Evolutionary conservation across 2,329 filamentous ascomycete genomes (phyloP).

Genomic region (Stylonectria norvegica): DNA sequence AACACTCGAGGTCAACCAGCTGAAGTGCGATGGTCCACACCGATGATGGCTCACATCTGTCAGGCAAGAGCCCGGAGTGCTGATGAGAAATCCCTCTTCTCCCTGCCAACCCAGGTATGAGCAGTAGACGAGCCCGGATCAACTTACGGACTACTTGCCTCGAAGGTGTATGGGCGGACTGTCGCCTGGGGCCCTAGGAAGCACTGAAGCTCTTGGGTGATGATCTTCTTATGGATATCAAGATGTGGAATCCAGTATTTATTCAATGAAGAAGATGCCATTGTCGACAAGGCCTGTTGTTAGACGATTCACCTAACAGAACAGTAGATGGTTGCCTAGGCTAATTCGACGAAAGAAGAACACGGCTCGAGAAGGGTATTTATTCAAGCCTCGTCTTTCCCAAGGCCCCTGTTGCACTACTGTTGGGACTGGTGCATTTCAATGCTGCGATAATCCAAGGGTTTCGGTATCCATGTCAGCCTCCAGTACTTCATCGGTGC

Average conservation of each 20-base stretch:
- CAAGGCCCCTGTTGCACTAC: constrained; percentile 16
- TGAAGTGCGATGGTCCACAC: constrained; percentile 2
- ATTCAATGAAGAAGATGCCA: constrained; percentile 42
- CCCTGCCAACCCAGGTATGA: constrained; percentile 41
- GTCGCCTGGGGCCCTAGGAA: constrained; percentile 57
- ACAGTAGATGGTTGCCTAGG: constrained; percentile 12
- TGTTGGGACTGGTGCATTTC: constrained; percentile 20
- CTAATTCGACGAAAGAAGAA: constrained; percentile 9
- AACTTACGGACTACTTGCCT: constrained; percentile 40
- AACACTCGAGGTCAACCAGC: constrained; percentile 16
- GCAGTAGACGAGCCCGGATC: constrained; percentile 14
- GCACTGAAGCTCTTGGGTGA: constrained; percentile 55
- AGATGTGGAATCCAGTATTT: constrained; percentile 59
- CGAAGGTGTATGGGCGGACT: constrained; percentile 53
- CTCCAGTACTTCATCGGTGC: constrained; percentile 16
- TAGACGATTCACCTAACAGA: too few species aligned
- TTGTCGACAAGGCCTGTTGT: too few species aligned
- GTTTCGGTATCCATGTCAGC: constrained; percentile 22
- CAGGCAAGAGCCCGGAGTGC: constrained; percentile 54
- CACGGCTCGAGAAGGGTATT: constrained; percentile 24
- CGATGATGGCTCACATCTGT: constrained; percentile 50
- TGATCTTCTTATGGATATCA: constrained; percentile 59
- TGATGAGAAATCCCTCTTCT: constrained; percentile 60
- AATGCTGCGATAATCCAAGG: constrained; percentile 16
- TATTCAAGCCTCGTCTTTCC: constrained; percentile 20